phyloP scores from a whole-genome alignment of 2,329 filamentous ascomycete species.

The Madurella fahalii region DNA sequence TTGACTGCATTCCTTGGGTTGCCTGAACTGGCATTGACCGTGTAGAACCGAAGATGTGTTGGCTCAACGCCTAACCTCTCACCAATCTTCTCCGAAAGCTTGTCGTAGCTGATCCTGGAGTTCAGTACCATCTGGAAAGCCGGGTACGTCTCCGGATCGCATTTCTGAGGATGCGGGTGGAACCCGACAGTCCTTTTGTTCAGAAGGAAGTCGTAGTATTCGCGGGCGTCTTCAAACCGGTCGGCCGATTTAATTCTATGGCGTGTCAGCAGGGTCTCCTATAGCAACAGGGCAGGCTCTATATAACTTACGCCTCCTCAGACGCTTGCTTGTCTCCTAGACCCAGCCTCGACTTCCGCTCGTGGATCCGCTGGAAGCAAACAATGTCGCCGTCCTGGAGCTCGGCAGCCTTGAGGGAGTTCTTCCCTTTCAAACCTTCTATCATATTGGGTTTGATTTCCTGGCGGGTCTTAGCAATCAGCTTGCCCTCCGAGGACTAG shows the following conservation, averaged over 20 bases:
- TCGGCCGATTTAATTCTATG: conserved; percentile 41
- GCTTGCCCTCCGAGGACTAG: not conserved
- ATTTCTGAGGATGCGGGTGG: conserved; percentile 59
- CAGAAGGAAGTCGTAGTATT: conserved; percentile 90
- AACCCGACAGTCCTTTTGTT: conserved; percentile 80
- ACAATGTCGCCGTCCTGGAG: conserved; percentile 97
- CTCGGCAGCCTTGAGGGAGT: conserved; percentile 83
- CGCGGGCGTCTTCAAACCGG: conserved; percentile 65
- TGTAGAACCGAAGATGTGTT: conserved; percentile 88
- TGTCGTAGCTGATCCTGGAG: conserved; percentile 86
- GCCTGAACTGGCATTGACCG: conserved; percentile 70
- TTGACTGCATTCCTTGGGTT: conserved; percentile 77
- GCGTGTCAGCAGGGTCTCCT: conserved; percentile 19
- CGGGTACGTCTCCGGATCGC: conserved; percentile 54
- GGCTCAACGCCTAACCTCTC: conserved; percentile 71
- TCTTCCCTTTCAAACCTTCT: conserved; percentile 86
- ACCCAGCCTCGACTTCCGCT: conserved; percentile 42
- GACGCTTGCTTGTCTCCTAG: conserved; percentile 36
- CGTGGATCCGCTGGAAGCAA: conserved; percentile 73
- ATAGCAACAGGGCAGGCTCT: too few species aligned
- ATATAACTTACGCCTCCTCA: conserved; percentile 32
- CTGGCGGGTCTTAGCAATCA: conserved; percentile 33
- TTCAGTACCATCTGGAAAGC: conserved; percentile 75
- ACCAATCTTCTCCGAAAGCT: conserved; percentile 77
- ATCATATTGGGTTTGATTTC: conserved; percentile 99